phyloP scores from a whole-genome alignment of 2,329 filamentous ascomycete species.

The Dothidotthia symphoricarpi region DNA sequence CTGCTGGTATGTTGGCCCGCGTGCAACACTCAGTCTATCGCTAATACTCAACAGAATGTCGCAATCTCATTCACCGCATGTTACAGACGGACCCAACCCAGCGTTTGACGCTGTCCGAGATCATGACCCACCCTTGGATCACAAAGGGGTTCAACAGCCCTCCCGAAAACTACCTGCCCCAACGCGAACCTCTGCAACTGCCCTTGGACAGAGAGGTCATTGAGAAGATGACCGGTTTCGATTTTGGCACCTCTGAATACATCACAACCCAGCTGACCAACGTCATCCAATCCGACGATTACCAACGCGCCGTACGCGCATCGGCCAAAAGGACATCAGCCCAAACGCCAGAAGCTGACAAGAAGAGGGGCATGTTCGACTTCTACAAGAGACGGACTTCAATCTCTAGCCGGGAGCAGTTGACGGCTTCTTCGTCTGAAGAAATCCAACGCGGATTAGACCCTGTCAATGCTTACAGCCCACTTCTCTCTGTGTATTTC shows the following conservation, averaged over 20 bases:
- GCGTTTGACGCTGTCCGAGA: conserved; percentile 82
- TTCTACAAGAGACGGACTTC: conserved; percentile 97
- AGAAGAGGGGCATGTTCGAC: conserved; percentile 91
- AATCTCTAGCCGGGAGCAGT: conserved; percentile 80
- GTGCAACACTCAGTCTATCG: background rate
- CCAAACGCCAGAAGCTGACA: conserved; percentile 59
- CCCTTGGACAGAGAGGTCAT: conserved; percentile 82
- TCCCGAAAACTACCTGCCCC: conserved; percentile 84
- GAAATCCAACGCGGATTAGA: conserved; percentile 79
- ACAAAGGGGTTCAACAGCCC: conserved; percentile 82
- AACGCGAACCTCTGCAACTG: conserved; percentile 78
- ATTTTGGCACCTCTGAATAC: conserved; percentile 83
- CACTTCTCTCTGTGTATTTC: conserved; percentile 90
- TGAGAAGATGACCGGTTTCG: conserved; percentile 94
- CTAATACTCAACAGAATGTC: conserved; percentile 67
- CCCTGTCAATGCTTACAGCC: conserved; percentile 89
- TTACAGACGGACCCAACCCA: conserved; percentile 89
- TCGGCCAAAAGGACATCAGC: conserved; percentile 64
- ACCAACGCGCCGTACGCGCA: conserved; percentile 76
- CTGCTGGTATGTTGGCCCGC: conserved; percentile 63
- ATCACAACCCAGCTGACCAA: conserved; percentile 80
- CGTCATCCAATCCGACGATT: conserved; percentile 90
- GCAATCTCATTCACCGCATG: conserved; percentile 89
- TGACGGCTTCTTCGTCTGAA: conserved; percentile 80
- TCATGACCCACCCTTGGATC: conserved; percentile 96